Conservation (phyloP, 495 filamentous ascomycete species). For the Lophiotrema nucula region DNA sequence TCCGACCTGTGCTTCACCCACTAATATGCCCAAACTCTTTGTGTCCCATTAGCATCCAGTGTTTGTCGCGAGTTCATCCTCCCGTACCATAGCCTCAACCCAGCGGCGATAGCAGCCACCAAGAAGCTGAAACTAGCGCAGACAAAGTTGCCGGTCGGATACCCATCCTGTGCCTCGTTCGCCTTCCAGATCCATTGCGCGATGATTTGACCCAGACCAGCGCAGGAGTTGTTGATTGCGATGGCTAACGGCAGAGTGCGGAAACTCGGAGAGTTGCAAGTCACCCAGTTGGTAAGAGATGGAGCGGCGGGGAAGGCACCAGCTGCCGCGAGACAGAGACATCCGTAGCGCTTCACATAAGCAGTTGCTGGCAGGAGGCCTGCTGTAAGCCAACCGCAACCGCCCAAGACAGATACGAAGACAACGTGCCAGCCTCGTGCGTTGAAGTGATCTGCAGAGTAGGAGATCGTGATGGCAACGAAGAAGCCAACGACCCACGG, state of each 20-base stretch:
- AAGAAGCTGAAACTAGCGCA: constrained; percentile 25
- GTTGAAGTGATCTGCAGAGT: constrained; percentile 18
- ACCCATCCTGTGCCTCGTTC: constrained; percentile 12
- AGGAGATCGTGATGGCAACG: constrained; percentile 19
- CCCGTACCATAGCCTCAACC: constrained; percentile 18
- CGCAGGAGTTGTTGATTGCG: constrained; percentile 20
- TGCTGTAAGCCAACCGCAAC: constrained; percentile 21
- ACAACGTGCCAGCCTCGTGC: constrained; percentile 24
- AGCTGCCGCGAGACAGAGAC: constrained; percentile 18
- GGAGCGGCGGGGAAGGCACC: constrained; percentile 22
- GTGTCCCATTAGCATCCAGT: constrained; percentile 11
- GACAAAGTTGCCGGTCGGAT: constrained; percentile 22
- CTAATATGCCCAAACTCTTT: constrained; percentile 17
- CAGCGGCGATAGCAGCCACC: constrained; percentile 12
- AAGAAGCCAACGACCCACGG: constrained; percentile 26
- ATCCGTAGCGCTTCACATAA: constrained; percentile 18
- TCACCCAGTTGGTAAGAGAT: constrained; percentile 23
- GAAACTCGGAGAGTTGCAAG: constrained; percentile 19
- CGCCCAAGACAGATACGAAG: constrained; percentile 17
- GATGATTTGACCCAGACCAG: constrained; percentile 19
- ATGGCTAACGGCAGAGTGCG: constrained; percentile 20
- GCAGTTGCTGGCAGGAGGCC: constrained; percentile 21
- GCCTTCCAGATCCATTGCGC: constrained; percentile 29
- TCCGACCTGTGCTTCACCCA: no score
- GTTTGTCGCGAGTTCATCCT: constrained; percentile 4